Evolutionary conservation across 1,139 yeast genomes (phyloP).

Genomic region (Candida albicans): DNA sequence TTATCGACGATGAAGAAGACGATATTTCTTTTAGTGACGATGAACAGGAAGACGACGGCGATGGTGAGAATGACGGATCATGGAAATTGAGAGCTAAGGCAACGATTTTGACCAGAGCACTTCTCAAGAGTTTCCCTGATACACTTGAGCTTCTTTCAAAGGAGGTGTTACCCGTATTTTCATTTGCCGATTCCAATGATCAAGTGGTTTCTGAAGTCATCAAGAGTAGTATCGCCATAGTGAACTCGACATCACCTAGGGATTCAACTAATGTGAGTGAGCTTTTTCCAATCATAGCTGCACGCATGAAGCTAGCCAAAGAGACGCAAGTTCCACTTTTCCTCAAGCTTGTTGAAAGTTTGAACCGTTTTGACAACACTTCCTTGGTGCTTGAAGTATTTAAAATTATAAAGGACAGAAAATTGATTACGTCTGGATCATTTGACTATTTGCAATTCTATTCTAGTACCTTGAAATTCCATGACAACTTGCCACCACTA

Average conservation of each 20-base stretch:
- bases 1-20: slow-evolving; percentile 45
- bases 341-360: slow-evolving; percentile 31
- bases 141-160: slow-evolving; percentile 8
- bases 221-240: slow-evolving; percentile 29
- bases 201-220: slow-evolving; percentile 42
- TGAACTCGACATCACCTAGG: slow-evolving; percentile 21
- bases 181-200: slow-evolving; percentile 39
- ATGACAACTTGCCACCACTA: slow-evolving; percentile 6
- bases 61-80: slow-evolving; percentile 54
- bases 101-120: slow-evolving; percentile 41
- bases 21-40: slow-evolving; percentile 43
- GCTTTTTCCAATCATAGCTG: slow-evolving; percentile 16
- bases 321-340: slow-evolving; percentile 24
- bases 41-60: slow-evolving; percentile 31
- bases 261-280: slow-evolving; percentile 13
- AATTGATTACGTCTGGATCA: slow-evolving; percentile 22
- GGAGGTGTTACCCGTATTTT: slow-evolving; percentile 10
- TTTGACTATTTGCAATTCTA: slow-evolving; percentile 31
- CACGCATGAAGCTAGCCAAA: slow-evolving; percentile 16
- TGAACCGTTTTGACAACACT: slow-evolving; percentile 21
- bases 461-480: slow-evolving; percentile 21
- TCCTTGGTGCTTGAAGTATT: slow-evolving; percentile 23
- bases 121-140: slow-evolving; percentile 39
- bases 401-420: slow-evolving; percentile 17
- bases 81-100: slow-evolving; percentile 70